phyloP scores from a whole-genome alignment of 768 basidiomycete species.

The Mycena kentingensis region DNA sequence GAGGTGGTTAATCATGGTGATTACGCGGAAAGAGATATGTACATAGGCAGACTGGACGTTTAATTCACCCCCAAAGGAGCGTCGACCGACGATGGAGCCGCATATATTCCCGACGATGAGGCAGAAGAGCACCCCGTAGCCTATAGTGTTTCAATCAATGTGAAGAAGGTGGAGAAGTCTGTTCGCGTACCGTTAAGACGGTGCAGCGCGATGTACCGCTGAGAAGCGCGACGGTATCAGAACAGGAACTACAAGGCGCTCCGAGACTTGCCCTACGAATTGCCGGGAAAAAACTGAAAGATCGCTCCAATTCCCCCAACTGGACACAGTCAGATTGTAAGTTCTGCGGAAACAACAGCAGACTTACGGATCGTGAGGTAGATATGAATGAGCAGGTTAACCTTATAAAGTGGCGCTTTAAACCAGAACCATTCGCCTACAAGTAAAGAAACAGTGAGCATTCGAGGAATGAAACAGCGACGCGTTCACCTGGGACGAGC shows the following conservation, averaged over 20 bases:
- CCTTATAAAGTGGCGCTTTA: slow-evolving; percentile 19
- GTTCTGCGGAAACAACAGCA: not conserved
- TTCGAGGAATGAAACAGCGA: not conserved
- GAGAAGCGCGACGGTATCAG: not conserved
- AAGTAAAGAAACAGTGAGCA: not conserved
- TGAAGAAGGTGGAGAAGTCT: no score
- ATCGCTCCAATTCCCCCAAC: slow-evolving; percentile 27
- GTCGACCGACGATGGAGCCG: slow-evolving; percentile 22
- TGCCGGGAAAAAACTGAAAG: slow-evolving; percentile 30
- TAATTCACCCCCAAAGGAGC: slow-evolving; percentile 29
- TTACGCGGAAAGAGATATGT: not conserved
- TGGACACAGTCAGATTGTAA: slow-evolving; percentile 1
- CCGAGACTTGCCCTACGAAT: slow-evolving; percentile 26
- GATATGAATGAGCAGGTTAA: slow-evolving; percentile 29
- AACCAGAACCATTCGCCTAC: slow-evolving; percentile 33
- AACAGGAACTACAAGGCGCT: not conserved
- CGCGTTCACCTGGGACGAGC: slow-evolving; percentile 7
- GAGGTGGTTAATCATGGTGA: not conserved
- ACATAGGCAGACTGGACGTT: slow-evolving; percentile 28
- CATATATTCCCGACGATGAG: slow-evolving; percentile 25
- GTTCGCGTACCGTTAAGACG: no score
- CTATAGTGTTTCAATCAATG: no score
- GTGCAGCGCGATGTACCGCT: slow-evolving; percentile 18
- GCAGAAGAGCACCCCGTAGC: slow-evolving; percentile 22
- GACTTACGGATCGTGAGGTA: slow-evolving; percentile 28